Base-by-base conservation (phyloP, 2,329 filamentous ascomycete species). In the Pestalotiopsis sp. region DNA sequence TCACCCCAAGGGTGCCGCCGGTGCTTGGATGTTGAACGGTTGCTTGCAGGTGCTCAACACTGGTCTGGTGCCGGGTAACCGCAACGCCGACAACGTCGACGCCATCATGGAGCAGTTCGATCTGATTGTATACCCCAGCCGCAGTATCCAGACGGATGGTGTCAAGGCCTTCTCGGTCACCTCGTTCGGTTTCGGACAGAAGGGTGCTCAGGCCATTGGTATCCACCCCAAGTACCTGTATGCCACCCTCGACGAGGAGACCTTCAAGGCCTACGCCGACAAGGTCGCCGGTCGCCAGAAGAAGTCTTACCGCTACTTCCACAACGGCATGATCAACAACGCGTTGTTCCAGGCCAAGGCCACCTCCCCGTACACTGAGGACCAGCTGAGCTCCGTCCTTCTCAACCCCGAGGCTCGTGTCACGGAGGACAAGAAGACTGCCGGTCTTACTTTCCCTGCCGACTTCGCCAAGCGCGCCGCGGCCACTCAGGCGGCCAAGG, bases 1-100 rank as follows among this genome's bases (percentile, higher is more conserved):
- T 82, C 96, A 99, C 81, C 96, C 96, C 77, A 99, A 99, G 90
- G 96, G 96, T 91, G 95, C 96, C 77, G 96, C 96, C 70, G 96
- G 96, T 86, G 96, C 95, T 63, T 99, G 96, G 95, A 99, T 99
- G 96, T 91, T 99, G 89, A 99, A 99, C 86, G 96, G 96, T 73
- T 96, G 94, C 81, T 85, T 99, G 80, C 96, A 99, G 82, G 94
- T 98, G 61, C 89, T 99, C 76, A 97, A 98, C 86, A 92, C 89
- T 65, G 96, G 96, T 78, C 86, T 99, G 64, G 95, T 99, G 27
- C 96, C 96, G 14, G 96, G 96, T 70, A 99, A 99, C 85, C 92
- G 95, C 77, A 99, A 99, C 76, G 96, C 96, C 65, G 96, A 99
- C 85, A 99, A 99, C 74, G 91, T 99, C 67, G 96, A 99, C 80